Evolutionary conservation across 2,329 filamentous ascomycete species (phyloP).

Genomic region (Clonostachys rhizophaga): DNA sequence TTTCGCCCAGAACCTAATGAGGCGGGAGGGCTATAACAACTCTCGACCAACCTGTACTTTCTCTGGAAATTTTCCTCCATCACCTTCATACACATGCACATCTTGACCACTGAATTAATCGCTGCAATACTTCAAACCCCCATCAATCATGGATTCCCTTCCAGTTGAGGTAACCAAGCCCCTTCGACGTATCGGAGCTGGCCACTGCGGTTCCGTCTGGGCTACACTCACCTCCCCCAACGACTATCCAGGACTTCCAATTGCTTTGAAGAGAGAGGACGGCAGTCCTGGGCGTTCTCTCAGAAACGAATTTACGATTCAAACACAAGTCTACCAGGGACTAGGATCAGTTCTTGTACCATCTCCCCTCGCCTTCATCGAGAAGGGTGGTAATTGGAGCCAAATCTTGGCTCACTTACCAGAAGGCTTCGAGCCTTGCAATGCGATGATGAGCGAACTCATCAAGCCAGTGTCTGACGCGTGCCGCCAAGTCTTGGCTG

Average conservation of each 20-base stretch:
- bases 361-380: not conserved
- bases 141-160: too few relatives aligned
- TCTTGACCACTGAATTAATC: too few relatives aligned
- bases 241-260: too few relatives aligned
- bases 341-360: not conserved
- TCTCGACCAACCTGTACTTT: too few relatives aligned
- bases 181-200: conserved; percentile 1
- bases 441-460: conserved; percentile 10
- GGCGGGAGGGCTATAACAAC: too few relatives aligned
- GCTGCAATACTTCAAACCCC: too few relatives aligned
- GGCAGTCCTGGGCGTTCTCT: conserved; percentile 6
- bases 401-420: conserved; percentile 6
- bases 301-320: conserved; percentile 7
- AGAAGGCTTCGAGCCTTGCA: conserved; percentile 4
- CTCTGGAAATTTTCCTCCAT: too few relatives aligned
- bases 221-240: not conserved
- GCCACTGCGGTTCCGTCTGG: conserved; percentile 5
- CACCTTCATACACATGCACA: too few relatives aligned
- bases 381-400: not conserved
- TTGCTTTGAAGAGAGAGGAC: conserved; percentile 10
- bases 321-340: not conserved
- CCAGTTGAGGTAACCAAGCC: too few relatives aligned
- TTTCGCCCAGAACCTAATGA: too few relatives aligned
- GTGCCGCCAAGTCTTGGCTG: conserved; percentile 4
- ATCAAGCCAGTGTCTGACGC: conserved; percentile 6